Conservation (phyloP, 2,329 filamentous ascomycete species). For the Hypoxylon sp. region DNA sequence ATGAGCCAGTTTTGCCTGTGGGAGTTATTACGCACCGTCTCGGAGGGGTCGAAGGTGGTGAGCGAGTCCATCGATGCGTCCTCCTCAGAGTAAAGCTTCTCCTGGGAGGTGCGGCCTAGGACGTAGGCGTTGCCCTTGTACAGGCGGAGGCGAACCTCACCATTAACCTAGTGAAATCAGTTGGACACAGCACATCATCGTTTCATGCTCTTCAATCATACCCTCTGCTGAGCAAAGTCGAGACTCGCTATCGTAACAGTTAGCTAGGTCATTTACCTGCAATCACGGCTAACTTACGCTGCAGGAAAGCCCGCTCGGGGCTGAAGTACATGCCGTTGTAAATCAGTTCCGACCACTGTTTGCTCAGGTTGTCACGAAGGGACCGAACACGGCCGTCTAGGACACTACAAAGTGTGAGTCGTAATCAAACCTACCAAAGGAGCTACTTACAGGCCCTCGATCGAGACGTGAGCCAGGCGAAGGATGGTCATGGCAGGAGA, state of each 20-base stretch:
- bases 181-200: neutral
- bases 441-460: slow-evolving; percentile 61
- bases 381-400: slow-evolving; percentile 70
- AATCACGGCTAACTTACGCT: slow-evolving; percentile 62
- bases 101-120: slow-evolving; percentile 60
- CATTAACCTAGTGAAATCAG: neutral
- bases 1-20: slow-evolving; percentile 55
- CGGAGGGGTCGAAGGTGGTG: slow-evolving; percentile 56
- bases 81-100: slow-evolving; percentile 65
- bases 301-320: slow-evolving; percentile 57
- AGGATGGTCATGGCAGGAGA: slow-evolving; percentile 63
- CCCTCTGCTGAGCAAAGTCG: neutral
- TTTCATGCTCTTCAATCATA: neutral
- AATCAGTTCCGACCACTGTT: slow-evolving; percentile 62
- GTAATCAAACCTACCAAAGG: neutral
- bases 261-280: neutral
- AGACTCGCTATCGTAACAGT: neutral
- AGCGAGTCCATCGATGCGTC: slow-evolving; percentile 66
- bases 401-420: slow-evolving; percentile 48
- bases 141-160: neutral
- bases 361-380: slow-evolving; percentile 69
- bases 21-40: slow-evolving; percentile 10
- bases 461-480: slow-evolving; percentile 61
- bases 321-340: slow-evolving; percentile 58
- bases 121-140: slow-evolving; percentile 59